Base-by-base conservation (phyloP, 2,329 filamentous ascomycete species). In the Ustilaginoidea virens region DNA sequence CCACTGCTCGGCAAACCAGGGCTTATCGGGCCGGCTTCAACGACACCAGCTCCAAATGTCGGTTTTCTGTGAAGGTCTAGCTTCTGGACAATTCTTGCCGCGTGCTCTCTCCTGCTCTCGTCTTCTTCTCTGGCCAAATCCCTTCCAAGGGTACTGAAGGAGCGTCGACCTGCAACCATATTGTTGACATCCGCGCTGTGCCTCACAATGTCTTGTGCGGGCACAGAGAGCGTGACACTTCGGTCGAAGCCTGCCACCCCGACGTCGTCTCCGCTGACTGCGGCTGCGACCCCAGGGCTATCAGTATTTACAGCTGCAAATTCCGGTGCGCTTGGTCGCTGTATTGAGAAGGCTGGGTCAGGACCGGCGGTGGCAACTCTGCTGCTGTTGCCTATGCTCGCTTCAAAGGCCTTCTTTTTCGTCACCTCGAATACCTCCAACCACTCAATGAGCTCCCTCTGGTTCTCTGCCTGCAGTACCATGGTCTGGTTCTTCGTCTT, bases 401-500 rank as follows among this genome's bases (percentile, higher is more conserved):
- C 77, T 47, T 96, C 82, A 27, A 98, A 70, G 1, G 87, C 87
- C 47, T 79, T 83, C 41, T 86, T 82, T 56, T 98, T 98, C 30
- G 87, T 86, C 11, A 86, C 72, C 41, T 98, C 87, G 42, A 98
- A 94, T 0, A 87, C 76, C 38, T 81, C 74, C 31, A 98, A 74
- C 90, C 90, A 98, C 43, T 92, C 81, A 33, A 80, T 85, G n/a
- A 98, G 67, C 47, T 96, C 82, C 28, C 61, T 63, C 49, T 98
- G 90, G 0, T 83, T 93, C 49, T 98, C 90, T 4, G 87, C 81
- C 55, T 98, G 90, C 3, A 98, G 63, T 34, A 94, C 60, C 37
- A 93, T 74, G 28, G 77, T 90, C 37, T 80, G 80, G 45, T 82
- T 92, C 53, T 94, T 98, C 3, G 90, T 98, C 61, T 96, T 98